Evolutionary conservation across 306 rosid species (phyloP), one percentile per base, ranked within the genome.

Genomic region (Medicago arabica): DNA sequence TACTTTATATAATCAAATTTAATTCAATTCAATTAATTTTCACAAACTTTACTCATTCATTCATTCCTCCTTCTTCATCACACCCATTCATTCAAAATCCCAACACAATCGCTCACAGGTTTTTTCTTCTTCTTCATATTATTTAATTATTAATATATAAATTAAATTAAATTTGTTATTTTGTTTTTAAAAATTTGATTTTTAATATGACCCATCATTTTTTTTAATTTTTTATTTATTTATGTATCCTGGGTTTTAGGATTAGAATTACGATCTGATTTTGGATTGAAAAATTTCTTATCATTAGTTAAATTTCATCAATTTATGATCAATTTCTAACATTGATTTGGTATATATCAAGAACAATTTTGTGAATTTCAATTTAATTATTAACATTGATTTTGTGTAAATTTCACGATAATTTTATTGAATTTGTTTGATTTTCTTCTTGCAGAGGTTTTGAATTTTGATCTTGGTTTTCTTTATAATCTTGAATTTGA

Each of bases 381-480:
- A 21, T 58, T 58, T 54, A 17, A 53, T 8, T 18, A 9, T 54
- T 17, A 54, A 50, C 55, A 50, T 50, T 50, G 19, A 50, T 50
- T 49, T 15, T 50, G 55, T 50, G 55, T 50, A 15, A 0, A 50
- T 15, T 50, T 50, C 6, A 44, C 12, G 4, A 44, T 44, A 9
- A 40, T 8, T 40, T 9, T 1, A 40, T 53, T 53, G 61, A 75
- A 75, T 63, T 53, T 18, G n/a, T 62, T 28, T 74, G 78, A 12
- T 74, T 46, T 23, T 75, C 6, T 15, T 74, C 62, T 61, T 74
- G 46, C 8, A 4, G 8, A 21, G 71, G 9, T 74, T 44, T 23
- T 31, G 62, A 58, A 61, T 31, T 61, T 61, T 34, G 67, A 58
- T 49, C 4, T 34, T 49, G 54, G 25, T 59, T 69, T 23, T 16